These are phyloP conservation scores for Royoungia palumana DNA, from an alignment of 768 basidiomycete genomes.

Conservation along the genomic window DNA sequence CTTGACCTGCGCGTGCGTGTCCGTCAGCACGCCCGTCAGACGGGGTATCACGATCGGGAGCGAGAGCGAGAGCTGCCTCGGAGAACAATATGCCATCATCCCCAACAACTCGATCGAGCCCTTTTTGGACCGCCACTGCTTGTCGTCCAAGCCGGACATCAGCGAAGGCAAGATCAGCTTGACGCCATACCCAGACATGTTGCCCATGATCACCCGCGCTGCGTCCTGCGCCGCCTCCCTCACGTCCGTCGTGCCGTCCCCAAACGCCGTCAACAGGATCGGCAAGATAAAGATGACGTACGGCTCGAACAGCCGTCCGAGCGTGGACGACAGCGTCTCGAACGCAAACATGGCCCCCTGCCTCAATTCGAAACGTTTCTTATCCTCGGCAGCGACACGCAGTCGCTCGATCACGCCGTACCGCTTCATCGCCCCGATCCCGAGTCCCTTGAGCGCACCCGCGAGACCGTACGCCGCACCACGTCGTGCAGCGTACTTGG, in stretches of 20 bases:
- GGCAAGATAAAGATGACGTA: slow-evolving; percentile 86
- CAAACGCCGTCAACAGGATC: slow-evolving; percentile 77
- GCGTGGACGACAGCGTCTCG: slow-evolving; percentile 82
- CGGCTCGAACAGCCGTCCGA: slow-evolving; percentile 91
- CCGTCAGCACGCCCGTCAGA: slow-evolving; percentile 91
- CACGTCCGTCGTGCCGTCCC: slow-evolving; percentile 82
- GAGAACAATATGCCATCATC: slow-evolving; percentile 99
- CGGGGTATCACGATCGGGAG: slow-evolving; percentile 95
- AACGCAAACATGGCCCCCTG: slow-evolving; percentile 96
- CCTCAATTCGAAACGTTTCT: slow-evolving; percentile 79
- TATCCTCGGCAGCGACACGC: slow-evolving; percentile 77
- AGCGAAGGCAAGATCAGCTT: slow-evolving; percentile 92
- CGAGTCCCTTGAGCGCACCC: slow-evolving; percentile 88
- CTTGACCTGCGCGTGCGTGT: slow-evolving; percentile 96
- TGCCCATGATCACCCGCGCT: slow-evolving; percentile 90
- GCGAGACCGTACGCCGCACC: slow-evolving; percentile 97
- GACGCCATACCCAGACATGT: slow-evolving; percentile 91
- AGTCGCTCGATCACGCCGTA: slow-evolving; percentile 74
- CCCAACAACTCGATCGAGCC: slow-evolving; percentile 96
- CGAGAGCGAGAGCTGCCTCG: slow-evolving; percentile 89
- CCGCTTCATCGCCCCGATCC: slow-evolving; percentile 81
- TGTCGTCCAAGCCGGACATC: slow-evolving; percentile 90
- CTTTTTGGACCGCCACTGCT: slow-evolving; percentile 97
- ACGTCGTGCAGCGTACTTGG: slow-evolving; percentile 91
- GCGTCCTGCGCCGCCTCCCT: slow-evolving; percentile 93